Evolutionary conservation across 805 yeast genomes (phyloP).

Genomic region (Lachancea cidri): DNA sequence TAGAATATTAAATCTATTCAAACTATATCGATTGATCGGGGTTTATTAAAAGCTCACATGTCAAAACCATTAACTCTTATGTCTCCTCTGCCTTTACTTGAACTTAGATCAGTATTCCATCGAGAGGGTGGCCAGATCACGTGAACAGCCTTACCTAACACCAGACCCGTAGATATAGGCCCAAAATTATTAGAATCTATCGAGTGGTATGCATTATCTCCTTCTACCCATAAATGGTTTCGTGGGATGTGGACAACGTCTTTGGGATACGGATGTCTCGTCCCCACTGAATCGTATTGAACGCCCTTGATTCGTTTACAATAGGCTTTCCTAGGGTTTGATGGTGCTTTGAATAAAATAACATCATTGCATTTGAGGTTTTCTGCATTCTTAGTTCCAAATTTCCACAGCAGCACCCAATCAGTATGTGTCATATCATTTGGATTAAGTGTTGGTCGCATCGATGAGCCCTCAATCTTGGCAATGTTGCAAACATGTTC

Average conservation of each 20-base stretch:
- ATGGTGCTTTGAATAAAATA: slow-evolving; percentile 71
- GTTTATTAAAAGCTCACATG: neutral
- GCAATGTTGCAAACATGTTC: slow-evolving; percentile 72
- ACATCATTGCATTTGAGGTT: slow-evolving; percentile 61
- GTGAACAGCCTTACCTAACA: slow-evolving; percentile 66
- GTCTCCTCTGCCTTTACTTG: slow-evolving; percentile 22
- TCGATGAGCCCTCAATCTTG: slow-evolving; percentile 72
- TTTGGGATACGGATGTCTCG: slow-evolving; percentile 62
- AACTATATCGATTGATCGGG: neutral
- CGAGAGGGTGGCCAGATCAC: slow-evolving; percentile 68
- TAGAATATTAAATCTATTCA: neutral
- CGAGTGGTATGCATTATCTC: slow-evolving; percentile 76
- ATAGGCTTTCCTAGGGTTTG: slow-evolving; percentile 67
- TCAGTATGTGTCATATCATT: slow-evolving; percentile 44
- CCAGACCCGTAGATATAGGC: slow-evolving; percentile 75
- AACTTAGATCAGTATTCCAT: slow-evolving; percentile 36
- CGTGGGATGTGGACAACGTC: slow-evolving; percentile 58
- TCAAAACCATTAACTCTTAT: slow-evolving; percentile 7
- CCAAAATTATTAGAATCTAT: slow-evolving; percentile 87
- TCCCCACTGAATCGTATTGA: slow-evolving; percentile 62
- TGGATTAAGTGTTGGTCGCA: slow-evolving; percentile 88
- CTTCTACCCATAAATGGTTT: slow-evolving; percentile 91
- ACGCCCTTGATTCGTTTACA: slow-evolving; percentile 76
- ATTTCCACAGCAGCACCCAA: slow-evolving; percentile 67
- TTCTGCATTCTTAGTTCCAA: slow-evolving; percentile 43